Evolutionary conservation across 257 asterid genomes (phyloP).

Genomic region (Jasminum sambac): DNA sequence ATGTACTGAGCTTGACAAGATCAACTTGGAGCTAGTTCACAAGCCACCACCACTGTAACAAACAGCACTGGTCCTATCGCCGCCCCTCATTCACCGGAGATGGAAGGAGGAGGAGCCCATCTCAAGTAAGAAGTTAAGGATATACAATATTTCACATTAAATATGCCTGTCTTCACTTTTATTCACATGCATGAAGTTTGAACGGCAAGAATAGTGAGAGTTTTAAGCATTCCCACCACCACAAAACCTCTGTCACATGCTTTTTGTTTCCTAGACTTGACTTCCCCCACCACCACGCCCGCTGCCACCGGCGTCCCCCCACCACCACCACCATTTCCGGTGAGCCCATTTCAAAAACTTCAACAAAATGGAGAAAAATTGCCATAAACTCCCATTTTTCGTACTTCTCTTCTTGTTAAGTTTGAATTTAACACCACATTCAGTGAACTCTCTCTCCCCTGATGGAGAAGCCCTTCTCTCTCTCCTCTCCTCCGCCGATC

Average conservation of each 20-base stretch:
- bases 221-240: slow-evolving; percentile 38
- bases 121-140: slow-evolving; percentile 31
- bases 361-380: slow-evolving; percentile 43
- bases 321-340: slow-evolving; percentile 12
- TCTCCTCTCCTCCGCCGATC: slow-evolving; percentile 58
- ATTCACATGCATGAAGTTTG: slow-evolving; percentile 52
- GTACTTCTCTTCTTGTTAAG: slow-evolving; percentile 31
- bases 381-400: slow-evolving; percentile 19
- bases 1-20: slow-evolving; percentile 21
- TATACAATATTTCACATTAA: not conserved
- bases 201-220: slow-evolving; percentile 35
- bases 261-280: slow-evolving; percentile 40
- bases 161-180: slow-evolving; percentile 4
- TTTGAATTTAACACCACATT: slow-evolving; percentile 2
- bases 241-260: slow-evolving; percentile 47
- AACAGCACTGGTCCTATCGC: not conserved
- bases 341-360: slow-evolving; percentile 18
- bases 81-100: slow-evolving; percentile 40
- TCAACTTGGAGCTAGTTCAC: not conserved
- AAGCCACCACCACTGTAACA: slow-evolving; percentile 20
- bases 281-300: slow-evolving; percentile 31
- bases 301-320: slow-evolving; percentile 19
- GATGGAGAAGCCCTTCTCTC: slow-evolving; percentile 90
- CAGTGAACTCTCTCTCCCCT: slow-evolving; percentile 52
- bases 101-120: slow-evolving; percentile 19